Percentiles rank a stretch among this genome's conserved stretches.
These are phyloP conservation scores for Trypanosoma caninum DNA, from an alignment of 208 protist genomes.

Conservation along the genomic window DNA sequence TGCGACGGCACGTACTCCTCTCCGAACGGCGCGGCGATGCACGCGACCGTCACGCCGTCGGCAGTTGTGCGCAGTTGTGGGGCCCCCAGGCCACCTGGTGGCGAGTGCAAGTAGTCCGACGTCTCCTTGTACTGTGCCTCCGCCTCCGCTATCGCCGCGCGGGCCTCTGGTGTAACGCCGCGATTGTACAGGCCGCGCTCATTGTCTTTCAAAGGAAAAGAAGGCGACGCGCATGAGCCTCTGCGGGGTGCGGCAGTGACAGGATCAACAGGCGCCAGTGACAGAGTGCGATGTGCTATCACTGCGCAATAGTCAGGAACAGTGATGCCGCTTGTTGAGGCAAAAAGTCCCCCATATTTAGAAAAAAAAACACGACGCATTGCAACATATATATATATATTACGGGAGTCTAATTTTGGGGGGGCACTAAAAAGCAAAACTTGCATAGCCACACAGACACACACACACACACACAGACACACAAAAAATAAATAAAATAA, in stretches of 20 bases:
- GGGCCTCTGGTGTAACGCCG: slow-evolving; percentile 59
- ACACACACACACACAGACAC: neutral
- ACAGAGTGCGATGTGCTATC: too few relatives aligned
- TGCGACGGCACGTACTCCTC: slow-evolving; percentile 63
- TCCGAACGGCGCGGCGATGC: slow-evolving; percentile 63
- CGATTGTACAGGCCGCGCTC: slow-evolving; percentile 65
- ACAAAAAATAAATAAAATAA: slow-evolving; percentile 7
- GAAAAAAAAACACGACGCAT: neutral
- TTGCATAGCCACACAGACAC: neutral
- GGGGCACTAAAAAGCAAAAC: too few relatives aligned
- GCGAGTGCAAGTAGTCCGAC: slow-evolving; percentile 40
- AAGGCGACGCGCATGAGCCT: neutral
- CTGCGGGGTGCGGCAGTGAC: neutral
- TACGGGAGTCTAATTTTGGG: too few relatives aligned
- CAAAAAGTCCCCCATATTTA: neutral
- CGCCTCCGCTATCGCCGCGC: slow-evolving; percentile 57
- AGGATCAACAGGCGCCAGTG: slow-evolving; percentile 35
- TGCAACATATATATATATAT: too few relatives aligned
- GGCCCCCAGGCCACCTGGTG: slow-evolving; percentile 22
- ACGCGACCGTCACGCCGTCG: slow-evolving; percentile 18
- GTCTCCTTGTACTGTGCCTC: slow-evolving; percentile 68
- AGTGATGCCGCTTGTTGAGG: neutral
- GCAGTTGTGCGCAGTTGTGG: slow-evolving; percentile 33
- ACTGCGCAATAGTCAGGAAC: slow-evolving; percentile 5
- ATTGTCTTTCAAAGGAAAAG: slow-evolving; percentile 46